Evolutionary conservation across 257 asterid species (phyloP).

Genomic region (Ehretia macrophylla): DNA sequence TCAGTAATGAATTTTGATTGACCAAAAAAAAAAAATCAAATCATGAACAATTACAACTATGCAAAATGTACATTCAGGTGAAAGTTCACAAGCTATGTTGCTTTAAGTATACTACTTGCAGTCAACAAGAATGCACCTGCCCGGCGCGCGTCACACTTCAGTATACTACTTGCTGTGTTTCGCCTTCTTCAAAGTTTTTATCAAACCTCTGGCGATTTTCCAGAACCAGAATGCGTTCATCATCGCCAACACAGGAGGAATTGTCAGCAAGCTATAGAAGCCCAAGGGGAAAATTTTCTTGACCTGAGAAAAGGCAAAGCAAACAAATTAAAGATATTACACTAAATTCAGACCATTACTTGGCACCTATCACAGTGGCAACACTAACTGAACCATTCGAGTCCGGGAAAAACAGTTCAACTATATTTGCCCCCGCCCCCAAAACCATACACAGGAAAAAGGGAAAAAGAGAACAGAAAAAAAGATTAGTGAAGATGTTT

Average conservation of each 20-base stretch:
- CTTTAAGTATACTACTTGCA: neutral
- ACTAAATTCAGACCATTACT: neutral
- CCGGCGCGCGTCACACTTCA: too few species aligned
- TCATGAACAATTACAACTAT: neutral
- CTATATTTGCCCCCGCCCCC: too few species aligned
- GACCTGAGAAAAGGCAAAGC: slow-evolving; percentile 43
- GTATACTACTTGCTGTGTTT: slow-evolving; percentile 46
- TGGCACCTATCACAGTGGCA: neutral
- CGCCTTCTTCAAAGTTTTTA: slow-evolving; percentile 66
- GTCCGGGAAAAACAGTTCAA: too few species aligned
- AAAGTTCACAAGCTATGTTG: neutral
- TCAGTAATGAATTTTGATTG: too few species aligned
- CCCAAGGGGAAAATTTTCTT: slow-evolving; percentile 59
- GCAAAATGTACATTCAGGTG: neutral
- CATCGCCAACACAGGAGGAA: slow-evolving; percentile 53
- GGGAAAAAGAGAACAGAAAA: neutral
- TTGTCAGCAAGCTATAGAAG: slow-evolving; percentile 56
- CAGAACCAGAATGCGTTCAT: slow-evolving; percentile 82
- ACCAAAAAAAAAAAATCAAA: too few species aligned
- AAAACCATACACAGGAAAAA: neutral
- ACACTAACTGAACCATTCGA: too few species aligned
- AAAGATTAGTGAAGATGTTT: too few species aligned
- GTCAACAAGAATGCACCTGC: neutral
- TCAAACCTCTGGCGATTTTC: slow-evolving; percentile 76
- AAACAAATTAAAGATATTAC: neutral